Base-by-base conservation (phyloP, 371 early-diverging fungal species). In the Conidiobolus incongruus region DNA sequence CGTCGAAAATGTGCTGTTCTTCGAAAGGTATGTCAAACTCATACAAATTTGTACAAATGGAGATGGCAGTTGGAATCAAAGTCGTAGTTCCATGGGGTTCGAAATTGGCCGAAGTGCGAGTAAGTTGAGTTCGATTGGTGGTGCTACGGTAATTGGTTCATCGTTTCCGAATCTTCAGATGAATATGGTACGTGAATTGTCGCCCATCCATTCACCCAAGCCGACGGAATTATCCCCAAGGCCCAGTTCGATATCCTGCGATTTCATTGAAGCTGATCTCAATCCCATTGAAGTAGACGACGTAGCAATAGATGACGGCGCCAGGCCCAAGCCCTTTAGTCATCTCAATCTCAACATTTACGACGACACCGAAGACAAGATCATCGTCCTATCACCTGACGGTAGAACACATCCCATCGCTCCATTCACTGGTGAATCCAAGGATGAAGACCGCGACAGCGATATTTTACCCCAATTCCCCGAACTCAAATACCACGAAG, bases 1-100 rank as follows among this genome's bases (percentile, higher is more conserved):
- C 32, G 19, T 42, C 19, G 43, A 42, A 23, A 42, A 42, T 15
- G 32, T 42, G 4, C 4, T 42, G 31, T 42, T 42, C 33, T 42
- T 32, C 33, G 43, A 42, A 20, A 15, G 43, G 4, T 42, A 12
- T 22, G 7, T 12, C 20, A 11, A n/a, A n/a, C 15, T 35, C 6
- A 11, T 13, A 16, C 11, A n/a, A 6, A 6, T 6, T 11, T 16
- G 6, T 6, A 15, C 7, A 35, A 15, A 11, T 6, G n/a, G 15
- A 16, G 16, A 6, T 16, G 35, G 8, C 16, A 5, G 5, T 6
- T 5, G 35, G 4, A 5, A 12, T 5, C n/a, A 6, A 6, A 15
- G n/a, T 17, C 7, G 8, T 15, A 16, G 6, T 8, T 8, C 35
- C 16, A 12, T 17, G 4, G 5, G 35, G 4, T 21, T 21, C 17